phyloP scores from a whole-genome alignment of 2,329 filamentous ascomycete genomes.

The Pyrenophora seminiperda region DNA sequence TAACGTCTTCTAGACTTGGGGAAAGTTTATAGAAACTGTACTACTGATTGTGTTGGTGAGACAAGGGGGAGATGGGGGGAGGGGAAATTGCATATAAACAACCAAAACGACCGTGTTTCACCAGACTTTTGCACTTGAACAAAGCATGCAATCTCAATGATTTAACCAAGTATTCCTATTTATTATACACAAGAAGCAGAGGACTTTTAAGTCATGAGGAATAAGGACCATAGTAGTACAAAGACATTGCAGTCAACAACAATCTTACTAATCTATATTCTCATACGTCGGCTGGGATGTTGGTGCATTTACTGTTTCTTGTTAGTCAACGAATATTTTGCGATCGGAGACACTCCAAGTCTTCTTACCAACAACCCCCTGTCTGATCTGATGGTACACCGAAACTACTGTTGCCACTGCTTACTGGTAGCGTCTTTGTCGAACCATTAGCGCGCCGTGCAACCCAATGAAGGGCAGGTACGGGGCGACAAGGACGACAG shows the following conservation, averaged over 20 bases:
- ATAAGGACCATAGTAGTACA: constrained; percentile 10
- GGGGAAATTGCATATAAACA: no score
- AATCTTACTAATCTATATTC: not conserved
- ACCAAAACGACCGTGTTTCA: no score
- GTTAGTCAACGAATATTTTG: not conserved
- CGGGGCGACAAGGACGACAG: constrained; percentile 19
- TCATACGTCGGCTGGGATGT: constrained; percentile 19
- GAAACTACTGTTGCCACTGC: constrained; percentile 19
- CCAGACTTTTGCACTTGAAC: no score
- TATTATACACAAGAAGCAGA: constrained; percentile 16
- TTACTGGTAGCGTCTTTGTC: constrained; percentile 20
- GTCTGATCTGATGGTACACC: constrained; percentile 10
- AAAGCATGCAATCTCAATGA: no score
- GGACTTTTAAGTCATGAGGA: constrained; percentile 1
- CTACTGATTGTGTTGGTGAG: no score
- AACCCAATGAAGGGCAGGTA: constrained; percentile 23
- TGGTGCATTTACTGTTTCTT: not conserved
- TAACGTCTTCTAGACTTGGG: no score
- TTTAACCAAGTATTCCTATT: not conserved
- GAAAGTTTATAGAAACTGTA: no score
- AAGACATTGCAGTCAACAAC: not conserved
- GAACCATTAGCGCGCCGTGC: constrained; percentile 33
- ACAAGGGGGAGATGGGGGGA: no score
- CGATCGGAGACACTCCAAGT: not conserved
- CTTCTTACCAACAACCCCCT: constrained; percentile 21